A percentile compares a stretch with the other conserved stretches of the same genome.
Conservation (phyloP, 164 flowering plant species). For the Nelumbo lutea region DNA sequence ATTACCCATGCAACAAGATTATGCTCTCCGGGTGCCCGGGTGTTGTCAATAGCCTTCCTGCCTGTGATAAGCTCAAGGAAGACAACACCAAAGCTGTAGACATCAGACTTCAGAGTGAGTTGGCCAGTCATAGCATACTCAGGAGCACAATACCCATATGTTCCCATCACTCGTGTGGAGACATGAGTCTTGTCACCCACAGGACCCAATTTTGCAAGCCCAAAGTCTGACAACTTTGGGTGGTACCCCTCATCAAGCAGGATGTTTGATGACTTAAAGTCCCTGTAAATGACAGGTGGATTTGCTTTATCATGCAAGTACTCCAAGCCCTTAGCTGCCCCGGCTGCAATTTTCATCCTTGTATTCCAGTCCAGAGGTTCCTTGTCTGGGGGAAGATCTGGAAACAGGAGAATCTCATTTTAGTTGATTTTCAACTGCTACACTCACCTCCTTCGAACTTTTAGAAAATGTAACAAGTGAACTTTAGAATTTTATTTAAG, state of each 20-base stretch:
- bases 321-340: conserved; percentile 95
- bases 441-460: not conserved
- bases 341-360: conserved; percentile 96
- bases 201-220: conserved; percentile 94
- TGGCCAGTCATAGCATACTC: conserved; percentile 98
- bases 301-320: conserved; percentile 91
- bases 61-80: conserved; percentile 93
- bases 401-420: conserved; percentile 7
- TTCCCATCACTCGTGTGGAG: conserved; percentile 97
- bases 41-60: conserved; percentile 83
- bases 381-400: conserved; percentile 74
- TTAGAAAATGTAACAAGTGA: no score
- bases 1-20: conserved; percentile 96
- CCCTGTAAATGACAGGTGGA: conserved; percentile 93
- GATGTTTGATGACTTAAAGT: conserved; percentile 89
- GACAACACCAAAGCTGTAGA: conserved; percentile 93
- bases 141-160: conserved; percentile 96
- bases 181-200: conserved; percentile 97
- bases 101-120: conserved; percentile 89
- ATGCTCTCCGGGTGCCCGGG: conserved; percentile 63
- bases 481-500: no score
- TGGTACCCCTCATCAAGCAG: conserved; percentile 82
- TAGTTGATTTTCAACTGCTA: conserved; percentile 4
- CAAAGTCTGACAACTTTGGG: conserved; percentile 92
- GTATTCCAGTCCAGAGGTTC: conserved; percentile 90